Conservation (phyloP, 2,329 filamentous ascomycete genomes). For the Neopestalotiopsis clavispora region DNA sequence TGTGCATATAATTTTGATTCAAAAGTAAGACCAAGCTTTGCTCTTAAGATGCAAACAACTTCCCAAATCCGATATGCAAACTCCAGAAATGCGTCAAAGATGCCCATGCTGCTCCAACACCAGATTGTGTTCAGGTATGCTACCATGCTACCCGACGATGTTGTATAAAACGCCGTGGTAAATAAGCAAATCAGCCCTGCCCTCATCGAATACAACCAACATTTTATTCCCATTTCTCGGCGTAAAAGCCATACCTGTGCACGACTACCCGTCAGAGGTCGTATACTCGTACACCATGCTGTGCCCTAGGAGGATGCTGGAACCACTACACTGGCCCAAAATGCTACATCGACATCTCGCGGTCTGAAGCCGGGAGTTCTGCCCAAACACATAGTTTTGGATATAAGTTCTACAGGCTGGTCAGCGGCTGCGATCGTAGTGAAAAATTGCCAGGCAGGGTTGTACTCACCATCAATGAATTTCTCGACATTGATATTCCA, state of each 20-base stretch:
- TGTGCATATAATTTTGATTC: too few species aligned
- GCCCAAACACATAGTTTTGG: slow-evolving; percentile 31
- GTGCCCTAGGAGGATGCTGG: neutral
- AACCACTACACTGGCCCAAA: slow-evolving; percentile 32
- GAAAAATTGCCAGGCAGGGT: neutral
- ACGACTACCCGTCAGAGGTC: neutral
- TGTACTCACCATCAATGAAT: slow-evolving; percentile 34
- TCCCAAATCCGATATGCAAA: neutral
- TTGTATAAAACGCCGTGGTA: neutral
- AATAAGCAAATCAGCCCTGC: neutral
- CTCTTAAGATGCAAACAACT: too few species aligned
- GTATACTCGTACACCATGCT: neutral
- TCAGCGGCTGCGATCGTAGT: slow-evolving; percentile 8
- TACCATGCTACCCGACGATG: neutral
- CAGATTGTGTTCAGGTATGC: neutral
- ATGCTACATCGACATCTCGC: slow-evolving; percentile 31
- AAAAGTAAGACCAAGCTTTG: too few species aligned
- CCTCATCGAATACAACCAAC: neutral
- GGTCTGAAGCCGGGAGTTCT: slow-evolving; percentile 35
- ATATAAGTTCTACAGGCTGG: slow-evolving; percentile 27
- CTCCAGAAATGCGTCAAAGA: neutral
- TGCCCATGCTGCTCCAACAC: neutral
- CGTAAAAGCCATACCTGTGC: neutral
- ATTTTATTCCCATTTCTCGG: neutral
- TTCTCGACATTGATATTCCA: slow-evolving; percentile 31